Base-by-base conservation (phyloP, 106 monocot genomes). In the Cymbidium sinense region DNA sequence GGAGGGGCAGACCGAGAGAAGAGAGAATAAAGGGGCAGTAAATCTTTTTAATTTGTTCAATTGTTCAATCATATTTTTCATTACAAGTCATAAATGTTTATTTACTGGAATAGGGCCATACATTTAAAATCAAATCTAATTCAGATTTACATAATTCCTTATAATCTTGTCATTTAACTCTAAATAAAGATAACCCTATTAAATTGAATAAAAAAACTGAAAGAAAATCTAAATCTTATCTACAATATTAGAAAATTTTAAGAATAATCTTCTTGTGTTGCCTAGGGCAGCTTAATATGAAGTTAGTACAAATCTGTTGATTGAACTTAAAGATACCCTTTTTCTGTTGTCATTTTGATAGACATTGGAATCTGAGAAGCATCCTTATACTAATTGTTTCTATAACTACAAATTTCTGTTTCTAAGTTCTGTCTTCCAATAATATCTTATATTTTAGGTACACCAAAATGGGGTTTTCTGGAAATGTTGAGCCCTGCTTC, bases 391-490 rank as follows among this genome's bases (percentile, higher is more conserved):
- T 29, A 37, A 36, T 37, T 71, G 18, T 37, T 70, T 36, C 36
- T 71, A 12, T 7, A 71, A n/a, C 19, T 71, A 37, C 15, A 20
- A 20, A 15, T 18, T 18, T 62, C 19, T 12, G 41, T 44, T 39
- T 35, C 1, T 81, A 1, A 51, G 13, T 73, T 6, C 54, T 58
- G 31, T 74, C 21, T 64, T 51, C 85, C 58, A 34, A 3, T 9
- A 65, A 35, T 74, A 79, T 81, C 52, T 75, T 79, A 10, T 18
- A 36, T 29, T 36, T 80, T 73, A 95, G 95, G 79, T 95, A 91
- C 82, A 89, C 95, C 30, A 95, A 95, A 80, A 83, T 95, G 80
- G 95, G 95, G 79, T 95, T 90, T 85, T 86, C 95, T 83, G 91
- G 95, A 29, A 95, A 95, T 77, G 89, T 92, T 50, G 95, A 95